Conservation (phyloP, 1,284 basidiomycete species). For the Ustilago loliicola region DNA sequence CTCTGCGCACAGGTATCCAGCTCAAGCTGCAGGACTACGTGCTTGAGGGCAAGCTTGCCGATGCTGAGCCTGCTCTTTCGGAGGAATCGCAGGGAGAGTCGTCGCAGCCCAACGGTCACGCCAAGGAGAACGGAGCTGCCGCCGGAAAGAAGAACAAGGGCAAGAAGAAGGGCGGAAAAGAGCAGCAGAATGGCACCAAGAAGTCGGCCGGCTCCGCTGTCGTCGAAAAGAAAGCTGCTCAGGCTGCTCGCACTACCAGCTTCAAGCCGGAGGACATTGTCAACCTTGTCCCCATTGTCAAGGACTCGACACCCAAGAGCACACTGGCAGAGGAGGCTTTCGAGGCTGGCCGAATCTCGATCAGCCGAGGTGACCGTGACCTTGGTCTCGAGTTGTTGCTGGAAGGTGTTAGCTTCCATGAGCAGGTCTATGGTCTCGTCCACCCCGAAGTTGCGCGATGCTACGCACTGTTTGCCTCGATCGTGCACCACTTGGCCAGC, state of each 20-base stretch:
- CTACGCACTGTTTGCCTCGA: slow-evolving; percentile 74
- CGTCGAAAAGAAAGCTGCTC: slow-evolving; percentile 31
- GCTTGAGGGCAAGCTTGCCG: slow-evolving; percentile 66
- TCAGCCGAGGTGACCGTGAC: slow-evolving; percentile 73
- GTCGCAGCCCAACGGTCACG: slow-evolving; percentile 66
- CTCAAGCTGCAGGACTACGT: slow-evolving; percentile 73
- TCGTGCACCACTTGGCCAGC: slow-evolving; percentile 70
- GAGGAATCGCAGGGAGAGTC: slow-evolving; percentile 60
- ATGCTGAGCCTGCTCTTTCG: slow-evolving; percentile 27
- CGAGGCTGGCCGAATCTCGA: slow-evolving; percentile 73
- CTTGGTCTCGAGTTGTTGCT: slow-evolving; percentile 75
- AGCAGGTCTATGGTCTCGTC: slow-evolving; percentile 75
- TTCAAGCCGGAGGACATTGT: slow-evolving; percentile 75
- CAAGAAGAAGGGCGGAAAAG: slow-evolving; percentile 42
- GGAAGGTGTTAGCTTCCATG: slow-evolving; percentile 75
- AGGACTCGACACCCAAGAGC: slow-evolving; percentile 73
- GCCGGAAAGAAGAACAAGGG: slow-evolving; percentile 50
- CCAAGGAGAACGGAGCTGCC: slow-evolving; percentile 19
- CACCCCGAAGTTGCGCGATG: slow-evolving; percentile 75
- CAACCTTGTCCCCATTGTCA: slow-evolving; percentile 74
- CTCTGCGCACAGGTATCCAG: slow-evolving; percentile 74
- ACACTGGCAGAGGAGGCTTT: slow-evolving; percentile 75
- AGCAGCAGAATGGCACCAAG: slow-evolving; percentile 47
- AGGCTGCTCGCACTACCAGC: slow-evolving; percentile 67
- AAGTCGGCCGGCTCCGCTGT: slow-evolving; percentile 32